Evolutionary conservation across 2,329 filamentous ascomycete species (phyloP).

Genomic region (Claviceps purpurea): DNA sequence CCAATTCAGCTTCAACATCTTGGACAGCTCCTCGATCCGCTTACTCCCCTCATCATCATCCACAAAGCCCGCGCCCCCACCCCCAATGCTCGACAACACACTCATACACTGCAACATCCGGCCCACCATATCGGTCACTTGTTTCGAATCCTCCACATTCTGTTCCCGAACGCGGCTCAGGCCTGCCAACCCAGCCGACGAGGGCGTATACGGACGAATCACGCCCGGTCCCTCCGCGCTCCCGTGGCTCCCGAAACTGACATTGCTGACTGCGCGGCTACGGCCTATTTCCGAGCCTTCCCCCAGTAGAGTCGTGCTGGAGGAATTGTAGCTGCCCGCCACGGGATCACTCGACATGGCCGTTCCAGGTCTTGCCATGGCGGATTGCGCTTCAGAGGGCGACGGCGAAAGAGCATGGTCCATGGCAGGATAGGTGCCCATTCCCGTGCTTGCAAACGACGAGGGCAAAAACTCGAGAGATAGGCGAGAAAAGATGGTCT

Average conservation of each 20-base stretch:
- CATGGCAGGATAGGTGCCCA: constrained; percentile 36
- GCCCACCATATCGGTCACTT: constrained; percentile 87
- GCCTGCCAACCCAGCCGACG: constrained; percentile 17
- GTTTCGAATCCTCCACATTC: constrained; percentile 54
- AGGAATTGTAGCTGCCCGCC: constrained; percentile 67
- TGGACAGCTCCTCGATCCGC: constrained; percentile 71
- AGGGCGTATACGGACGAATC: constrained; percentile 39
- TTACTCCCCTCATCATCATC: constrained; percentile 59
- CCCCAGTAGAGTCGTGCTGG: constrained; percentile 67
- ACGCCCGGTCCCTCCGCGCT: constrained; percentile 23
- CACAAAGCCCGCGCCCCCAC: constrained; percentile 20
- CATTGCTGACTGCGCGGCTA: constrained; percentile 76
- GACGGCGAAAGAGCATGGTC: constrained; percentile 38
- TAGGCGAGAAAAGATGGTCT: constrained; percentile 78
- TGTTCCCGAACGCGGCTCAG: constrained; percentile 38
- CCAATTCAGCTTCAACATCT: constrained; percentile 93
- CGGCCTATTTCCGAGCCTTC: constrained; percentile 45
- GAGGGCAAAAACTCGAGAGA: constrained; percentile 64
- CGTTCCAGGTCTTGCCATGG: constrained; percentile 50
- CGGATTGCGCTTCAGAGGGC: constrained; percentile 33
- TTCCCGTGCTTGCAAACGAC: constrained; percentile 35
- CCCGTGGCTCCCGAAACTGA: constrained; percentile 48
- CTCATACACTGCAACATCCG: constrained; percentile 94
- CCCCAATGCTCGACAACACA: constrained; percentile 64
- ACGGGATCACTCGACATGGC: constrained; percentile 57